Conservation (phyloP, 345 rosid species). For the Limnanthes douglasii region DNA sequence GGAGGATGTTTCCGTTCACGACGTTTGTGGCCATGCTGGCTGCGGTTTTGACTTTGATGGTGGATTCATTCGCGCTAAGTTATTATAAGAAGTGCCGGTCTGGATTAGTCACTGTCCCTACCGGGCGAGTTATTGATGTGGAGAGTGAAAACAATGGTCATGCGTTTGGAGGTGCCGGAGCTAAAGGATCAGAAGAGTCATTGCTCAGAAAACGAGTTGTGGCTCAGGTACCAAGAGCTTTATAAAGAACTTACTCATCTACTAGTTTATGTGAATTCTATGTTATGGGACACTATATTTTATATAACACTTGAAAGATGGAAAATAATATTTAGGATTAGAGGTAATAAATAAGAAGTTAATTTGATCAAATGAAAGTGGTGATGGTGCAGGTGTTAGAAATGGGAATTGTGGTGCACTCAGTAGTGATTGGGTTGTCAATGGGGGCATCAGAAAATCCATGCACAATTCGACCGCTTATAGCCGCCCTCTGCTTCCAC, state of each 20-base stretch:
- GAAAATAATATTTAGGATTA: too few relatives aligned
- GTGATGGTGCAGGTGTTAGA: slow-evolving; percentile 27
- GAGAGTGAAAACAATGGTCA: slow-evolving; percentile 12
- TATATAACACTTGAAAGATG: too few relatives aligned
- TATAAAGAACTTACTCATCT: neutral
- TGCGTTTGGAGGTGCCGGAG: slow-evolving; percentile 4
- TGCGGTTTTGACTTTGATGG: slow-evolving; percentile 11
- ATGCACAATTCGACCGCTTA: neutral
- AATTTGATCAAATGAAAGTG: too few relatives aligned
- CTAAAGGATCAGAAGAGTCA: neutral
- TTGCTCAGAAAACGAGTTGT: slow-evolving; percentile 5
- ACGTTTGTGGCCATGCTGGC: slow-evolving; percentile 18
- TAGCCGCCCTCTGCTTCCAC: slow-evolving; percentile 1
- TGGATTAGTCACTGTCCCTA: too few relatives aligned
- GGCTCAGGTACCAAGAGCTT: slow-evolving; percentile 10
- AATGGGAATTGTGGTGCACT: neutral
- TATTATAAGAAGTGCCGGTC: too few relatives aligned
- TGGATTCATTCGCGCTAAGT: slow-evolving; percentile 12
- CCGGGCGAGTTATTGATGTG: slow-evolving; percentile 8
- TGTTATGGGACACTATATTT: neutral
- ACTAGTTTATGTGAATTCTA: neutral
- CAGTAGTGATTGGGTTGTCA: neutral
- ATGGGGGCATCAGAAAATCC: neutral
- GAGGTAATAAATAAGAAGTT: too few relatives aligned
- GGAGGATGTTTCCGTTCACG: slow-evolving; percentile 18